Conservation (phyloP, 2,329 filamentous ascomycete genomes). For the Furcasterigmium sp. region DNA sequence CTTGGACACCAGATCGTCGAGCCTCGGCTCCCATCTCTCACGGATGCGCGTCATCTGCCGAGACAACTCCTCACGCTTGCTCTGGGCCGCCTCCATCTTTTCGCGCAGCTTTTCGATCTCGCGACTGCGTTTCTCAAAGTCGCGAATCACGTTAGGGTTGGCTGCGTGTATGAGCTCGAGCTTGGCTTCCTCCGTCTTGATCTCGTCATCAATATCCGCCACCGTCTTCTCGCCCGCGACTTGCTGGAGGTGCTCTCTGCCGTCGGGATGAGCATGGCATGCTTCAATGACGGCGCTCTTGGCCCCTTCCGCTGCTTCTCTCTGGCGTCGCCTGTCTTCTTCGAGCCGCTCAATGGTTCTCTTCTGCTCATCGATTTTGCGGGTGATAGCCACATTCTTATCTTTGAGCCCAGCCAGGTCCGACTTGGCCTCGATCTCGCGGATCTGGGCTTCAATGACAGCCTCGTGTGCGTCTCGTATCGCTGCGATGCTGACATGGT, state of each 20-base stretch:
- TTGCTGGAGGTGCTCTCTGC: slow-evolving; percentile 33
- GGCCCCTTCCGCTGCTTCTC: slow-evolving; percentile 27
- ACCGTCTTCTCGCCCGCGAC: slow-evolving; percentile 45
- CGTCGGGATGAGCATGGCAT: slow-evolving; percentile 30
- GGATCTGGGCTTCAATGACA: slow-evolving; percentile 64
- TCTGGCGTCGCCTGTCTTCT: slow-evolving; percentile 29
- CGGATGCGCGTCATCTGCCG: slow-evolving; percentile 61
- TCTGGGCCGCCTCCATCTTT: slow-evolving; percentile 48
- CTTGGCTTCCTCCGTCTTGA: slow-evolving; percentile 67
- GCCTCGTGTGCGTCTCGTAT: slow-evolving; percentile 59
- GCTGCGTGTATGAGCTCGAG: slow-evolving; percentile 77
- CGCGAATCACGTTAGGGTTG: slow-evolving; percentile 67
- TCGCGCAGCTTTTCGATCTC: slow-evolving; percentile 63
- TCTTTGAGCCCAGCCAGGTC: slow-evolving; percentile 66
- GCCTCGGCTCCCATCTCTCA: slow-evolving; percentile 72
- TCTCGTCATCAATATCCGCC: slow-evolving; percentile 66
- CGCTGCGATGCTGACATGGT: slow-evolving; percentile 54
- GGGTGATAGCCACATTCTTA: slow-evolving; percentile 56
- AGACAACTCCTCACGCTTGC: slow-evolving; percentile 49
- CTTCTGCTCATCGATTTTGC: slow-evolving; percentile 42
- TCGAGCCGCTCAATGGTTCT: slow-evolving; percentile 31
- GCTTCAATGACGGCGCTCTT: slow-evolving; percentile 31
- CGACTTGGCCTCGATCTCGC: slow-evolving; percentile 74
- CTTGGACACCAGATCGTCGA: slow-evolving; percentile 70
- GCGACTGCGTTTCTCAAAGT: slow-evolving; percentile 68